A percentile compares a stretch with the other conserved stretches of the same genome.
phyloP scores from a whole-genome alignment of 129 eudicot genomes.

The Lactuca sativa region DNA sequence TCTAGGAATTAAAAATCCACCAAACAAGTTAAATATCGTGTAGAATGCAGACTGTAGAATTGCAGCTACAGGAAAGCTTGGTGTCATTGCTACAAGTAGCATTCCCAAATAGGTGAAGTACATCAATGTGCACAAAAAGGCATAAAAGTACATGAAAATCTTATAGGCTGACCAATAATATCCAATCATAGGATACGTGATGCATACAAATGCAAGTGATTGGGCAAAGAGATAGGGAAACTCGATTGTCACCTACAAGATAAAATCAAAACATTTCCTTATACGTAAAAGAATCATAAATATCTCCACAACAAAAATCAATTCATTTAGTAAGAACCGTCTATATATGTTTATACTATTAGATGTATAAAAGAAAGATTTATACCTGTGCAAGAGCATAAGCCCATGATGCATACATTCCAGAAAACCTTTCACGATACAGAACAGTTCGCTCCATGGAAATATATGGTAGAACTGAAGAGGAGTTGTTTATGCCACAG shows the following conservation, averaged over 20 bases:
- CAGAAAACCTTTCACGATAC: slow-evolving; percentile 67
- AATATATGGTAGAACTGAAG: slow-evolving; percentile 47
- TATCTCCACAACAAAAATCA: too few species aligned
- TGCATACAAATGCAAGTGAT: slow-evolving; percentile 42
- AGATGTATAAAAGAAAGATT: not conserved
- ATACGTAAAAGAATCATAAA: too few species aligned
- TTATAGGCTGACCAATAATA: slow-evolving; percentile 56
- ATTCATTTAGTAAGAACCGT: too few species aligned
- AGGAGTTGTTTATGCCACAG: slow-evolving; percentile 49
- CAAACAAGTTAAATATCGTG: slow-evolving; percentile 47
- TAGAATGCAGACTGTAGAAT: slow-evolving; percentile 42
- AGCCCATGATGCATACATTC: slow-evolving; percentile 73
- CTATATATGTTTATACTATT: not conserved
- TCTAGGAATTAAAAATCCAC: slow-evolving; percentile 61
- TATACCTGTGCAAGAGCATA: slow-evolving; percentile 74
- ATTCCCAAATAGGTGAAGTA: slow-evolving; percentile 66
- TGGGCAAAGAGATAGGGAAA: slow-evolving; percentile 54
- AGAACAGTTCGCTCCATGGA: slow-evolving; percentile 53
- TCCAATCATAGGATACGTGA: slow-evolving; percentile 71
- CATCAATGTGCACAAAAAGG: slow-evolving; percentile 55
- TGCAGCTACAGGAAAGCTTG: slow-evolving; percentile 58
- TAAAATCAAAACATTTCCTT: not conserved
- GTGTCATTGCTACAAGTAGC: slow-evolving; percentile 64
- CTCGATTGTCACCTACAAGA: slow-evolving; percentile 56
- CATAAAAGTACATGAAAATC: slow-evolving; percentile 56